These are phyloP conservation scores for Paramecium caudatum DNA, from an alignment of 73 alveolate genomes.

Conservation along the genomic window DNA sequence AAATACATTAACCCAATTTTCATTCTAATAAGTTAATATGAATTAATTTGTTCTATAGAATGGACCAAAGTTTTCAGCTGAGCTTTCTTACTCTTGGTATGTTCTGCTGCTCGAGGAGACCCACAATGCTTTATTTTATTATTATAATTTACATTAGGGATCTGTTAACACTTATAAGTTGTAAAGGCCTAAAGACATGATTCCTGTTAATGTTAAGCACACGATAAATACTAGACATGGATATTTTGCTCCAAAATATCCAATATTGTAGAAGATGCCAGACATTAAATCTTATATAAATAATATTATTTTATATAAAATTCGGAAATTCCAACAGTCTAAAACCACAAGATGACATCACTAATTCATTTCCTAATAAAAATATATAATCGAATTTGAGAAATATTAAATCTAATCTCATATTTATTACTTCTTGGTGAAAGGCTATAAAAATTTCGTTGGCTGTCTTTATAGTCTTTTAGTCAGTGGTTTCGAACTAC, in stretches of 20 bases:
- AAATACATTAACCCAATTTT: conserved; percentile 82
- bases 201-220: conserved; percentile 72
- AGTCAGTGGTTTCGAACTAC: conserved; percentile 23
- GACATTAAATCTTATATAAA: conserved; percentile 61
- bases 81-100: conserved; percentile 85
- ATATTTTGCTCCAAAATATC: conserved; percentile 56
- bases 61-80: conserved; percentile 90
- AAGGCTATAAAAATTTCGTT: conserved; percentile 8
- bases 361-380: neutral
- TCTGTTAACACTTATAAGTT: conserved; percentile 68
- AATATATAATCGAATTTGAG: neutral
- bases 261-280: conserved; percentile 62
- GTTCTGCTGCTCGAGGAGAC: conserved; percentile 91
- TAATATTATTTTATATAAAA: conserved; percentile 15
- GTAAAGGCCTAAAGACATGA: conserved; percentile 61
- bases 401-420: neutral
- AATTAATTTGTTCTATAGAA: conserved; percentile 92
- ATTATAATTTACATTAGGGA: conserved; percentile 40
- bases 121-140: conserved; percentile 89
- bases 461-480: neutral
- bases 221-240: conserved; percentile 64
- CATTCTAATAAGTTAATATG: conserved; percentile 80
- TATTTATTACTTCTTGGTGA: neutral
- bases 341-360: neutral
- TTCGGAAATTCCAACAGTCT: conserved; percentile 18